Percentiles rank a stretch among this genome's conserved stretches.
Conservation (phyloP, 1,139 yeast genomes). For the Zygoascus meyerae region DNA sequence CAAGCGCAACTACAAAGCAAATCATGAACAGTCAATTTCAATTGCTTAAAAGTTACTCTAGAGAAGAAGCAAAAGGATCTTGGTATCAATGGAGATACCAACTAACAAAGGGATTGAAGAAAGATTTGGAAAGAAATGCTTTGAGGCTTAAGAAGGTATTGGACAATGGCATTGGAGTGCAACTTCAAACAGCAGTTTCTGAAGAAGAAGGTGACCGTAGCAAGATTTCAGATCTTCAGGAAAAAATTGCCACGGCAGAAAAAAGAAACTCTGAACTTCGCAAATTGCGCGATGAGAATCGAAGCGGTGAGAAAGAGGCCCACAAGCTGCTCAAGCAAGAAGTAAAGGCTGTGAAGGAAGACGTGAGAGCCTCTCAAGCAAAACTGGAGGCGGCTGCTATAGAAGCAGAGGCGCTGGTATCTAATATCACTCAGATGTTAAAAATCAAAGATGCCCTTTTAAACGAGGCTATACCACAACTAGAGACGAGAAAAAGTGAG, state of each 20-base stretch:
- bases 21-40: conserved; percentile 44
- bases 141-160: conserved; percentile 22
- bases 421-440: background rate
- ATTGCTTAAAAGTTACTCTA: conserved; percentile 44
- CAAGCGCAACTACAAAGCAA: conserved; percentile 37
- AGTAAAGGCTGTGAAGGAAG: background rate
- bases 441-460: background rate
- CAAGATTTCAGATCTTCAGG: background rate
- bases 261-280: conserved; percentile 1
- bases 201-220: background rate
- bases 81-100: conserved; percentile 60
- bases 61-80: conserved; percentile 46
- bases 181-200: background rate
- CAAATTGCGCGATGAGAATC: background rate
- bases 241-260: background rate
- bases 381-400: background rate
- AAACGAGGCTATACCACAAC: background rate
- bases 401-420: conserved; percentile 1
- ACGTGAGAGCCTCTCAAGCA: background rate
- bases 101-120: conserved; percentile 40
- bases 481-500: background rate
- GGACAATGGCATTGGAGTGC: background rate
- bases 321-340: conserved; percentile 1
- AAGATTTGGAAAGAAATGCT: conserved; percentile 35
- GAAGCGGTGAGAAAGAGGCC: background rate